Percentiles rank a stretch among this genome's conserved stretches.
Conservation (phyloP, 345 rosid genomes). For the Syzygium grande region DNA sequence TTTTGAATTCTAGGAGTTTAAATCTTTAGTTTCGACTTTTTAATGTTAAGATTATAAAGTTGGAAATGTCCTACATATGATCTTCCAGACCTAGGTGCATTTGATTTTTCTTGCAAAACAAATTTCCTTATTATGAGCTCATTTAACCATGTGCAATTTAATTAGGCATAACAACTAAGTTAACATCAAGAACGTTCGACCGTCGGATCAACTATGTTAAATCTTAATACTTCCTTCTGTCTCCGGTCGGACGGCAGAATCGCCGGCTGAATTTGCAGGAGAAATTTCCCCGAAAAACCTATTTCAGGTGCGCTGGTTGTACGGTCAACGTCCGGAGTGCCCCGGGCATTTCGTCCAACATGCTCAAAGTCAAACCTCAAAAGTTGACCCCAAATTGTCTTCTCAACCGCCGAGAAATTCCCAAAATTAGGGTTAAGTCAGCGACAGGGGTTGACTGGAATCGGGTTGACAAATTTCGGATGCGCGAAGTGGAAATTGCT, state of each 20-base stretch:
- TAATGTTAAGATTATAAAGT: too few species aligned
- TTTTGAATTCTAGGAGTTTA: not conserved
- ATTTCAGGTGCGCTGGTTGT: not conserved
- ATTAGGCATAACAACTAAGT: fast-evolving
- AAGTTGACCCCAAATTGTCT: not conserved
- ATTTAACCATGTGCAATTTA: not conserved
- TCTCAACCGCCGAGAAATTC: not conserved
- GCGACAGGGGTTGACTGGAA: not conserved
- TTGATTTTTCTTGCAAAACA: too few species aligned
- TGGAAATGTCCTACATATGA: too few species aligned
- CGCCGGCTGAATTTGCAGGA: not conserved
- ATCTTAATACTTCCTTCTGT: not conserved
- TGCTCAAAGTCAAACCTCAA: not conserved
- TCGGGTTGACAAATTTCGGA: not conserved
- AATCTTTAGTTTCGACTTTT: not conserved
- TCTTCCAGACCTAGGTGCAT: not conserved
- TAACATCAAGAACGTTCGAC: not conserved
- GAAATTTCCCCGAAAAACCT: not conserved
- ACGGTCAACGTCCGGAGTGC: not conserved
- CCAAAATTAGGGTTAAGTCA: not conserved
- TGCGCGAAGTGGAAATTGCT: not conserved
- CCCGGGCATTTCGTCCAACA: not conserved
- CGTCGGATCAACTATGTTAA: not conserved
- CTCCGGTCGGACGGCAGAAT: not conserved
- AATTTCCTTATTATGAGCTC: too few species aligned